Percentiles rank a stretch among this genome's conserved stretches.
Conservation (phyloP, 345 rosid species). For the Linum lewisii region DNA sequence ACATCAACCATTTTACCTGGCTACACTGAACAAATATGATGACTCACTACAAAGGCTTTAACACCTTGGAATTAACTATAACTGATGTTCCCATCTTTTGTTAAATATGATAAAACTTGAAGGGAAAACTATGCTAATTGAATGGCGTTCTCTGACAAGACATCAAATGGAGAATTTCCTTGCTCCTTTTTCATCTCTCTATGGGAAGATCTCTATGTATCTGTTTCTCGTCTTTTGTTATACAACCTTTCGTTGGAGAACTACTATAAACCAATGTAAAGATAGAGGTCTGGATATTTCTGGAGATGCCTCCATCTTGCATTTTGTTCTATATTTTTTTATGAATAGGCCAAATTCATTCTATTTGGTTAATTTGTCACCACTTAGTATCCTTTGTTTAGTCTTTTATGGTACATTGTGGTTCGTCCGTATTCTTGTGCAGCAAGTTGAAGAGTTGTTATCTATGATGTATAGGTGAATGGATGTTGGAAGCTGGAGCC, state of each 20-base stretch:
- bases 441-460: not conserved
- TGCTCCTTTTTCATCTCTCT: too few species aligned
- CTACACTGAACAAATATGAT: not conserved
- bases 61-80: too few species aligned
- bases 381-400: not conserved
- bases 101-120: not conserved
- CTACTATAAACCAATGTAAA: not conserved
- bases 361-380: not conserved
- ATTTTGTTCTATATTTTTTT: too few species aligned
- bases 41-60: not conserved
- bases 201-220: too few species aligned
- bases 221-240: not conserved
- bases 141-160: too few species aligned
- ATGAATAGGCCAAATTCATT: too few species aligned
- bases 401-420: not conserved
- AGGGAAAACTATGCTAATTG: not conserved
- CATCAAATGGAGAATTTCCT: too few species aligned
- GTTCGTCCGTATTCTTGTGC: not conserved
- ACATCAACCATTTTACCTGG: not conserved
- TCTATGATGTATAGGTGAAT: conserved; percentile 50
- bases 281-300: not conserved
- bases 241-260: not conserved
- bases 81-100: not conserved
- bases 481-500: conserved; percentile 99
- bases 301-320: not conserved